Base-by-base conservation (phyloP, 768 basidiomycete genomes). In the Trametes cinnabarina region DNA sequence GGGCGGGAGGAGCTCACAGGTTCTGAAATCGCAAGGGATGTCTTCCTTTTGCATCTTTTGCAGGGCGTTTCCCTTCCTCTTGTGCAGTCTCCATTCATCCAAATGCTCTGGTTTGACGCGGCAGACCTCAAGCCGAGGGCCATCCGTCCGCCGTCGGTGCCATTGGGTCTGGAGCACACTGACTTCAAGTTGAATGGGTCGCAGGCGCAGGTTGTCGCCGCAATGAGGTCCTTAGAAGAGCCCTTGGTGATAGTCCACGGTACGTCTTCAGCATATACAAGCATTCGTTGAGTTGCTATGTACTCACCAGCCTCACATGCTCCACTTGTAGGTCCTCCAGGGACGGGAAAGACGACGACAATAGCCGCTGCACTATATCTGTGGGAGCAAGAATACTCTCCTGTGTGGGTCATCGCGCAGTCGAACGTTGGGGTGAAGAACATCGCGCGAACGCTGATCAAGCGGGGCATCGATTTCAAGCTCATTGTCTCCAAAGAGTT, bases 371-470 rank as follows among this genome's bases (percentile, higher is more conserved):
- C 78, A 0, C 73, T 76, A 3, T 55, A 71, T 6, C 62, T 71
- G 4, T 79, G 78, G 77, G 65, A 66, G 5, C 14, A 64, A 0
- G 2, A 66, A 70, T 0, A 79, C 10, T 64, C 20, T 19, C 43
- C 64, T 0, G 65, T 89, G 3, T 92, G 88, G 86, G 80, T 92
- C 10, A 74, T 90, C 64, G 88, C 90, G 14, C 87, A 92, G 63
- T 88, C 87, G 20, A 92, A 92, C 71, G 83, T 92, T 42, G 90
- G 87, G 12, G 90, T 92, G 22, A 90, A 90, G 70, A 92, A 92
- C 61, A 92, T 92, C 69, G 90, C 88, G 32, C 82, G 85, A 64
- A 88, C 85, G 68, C 71, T 92, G 26, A 65, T 77, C 30, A 69
- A 76, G 15, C 73, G 78, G 63, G 74, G 72, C 0, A 77, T 89